phyloP scores from a whole-genome alignment of 345 rosid species.

The Gossypium longicalyx region DNA sequence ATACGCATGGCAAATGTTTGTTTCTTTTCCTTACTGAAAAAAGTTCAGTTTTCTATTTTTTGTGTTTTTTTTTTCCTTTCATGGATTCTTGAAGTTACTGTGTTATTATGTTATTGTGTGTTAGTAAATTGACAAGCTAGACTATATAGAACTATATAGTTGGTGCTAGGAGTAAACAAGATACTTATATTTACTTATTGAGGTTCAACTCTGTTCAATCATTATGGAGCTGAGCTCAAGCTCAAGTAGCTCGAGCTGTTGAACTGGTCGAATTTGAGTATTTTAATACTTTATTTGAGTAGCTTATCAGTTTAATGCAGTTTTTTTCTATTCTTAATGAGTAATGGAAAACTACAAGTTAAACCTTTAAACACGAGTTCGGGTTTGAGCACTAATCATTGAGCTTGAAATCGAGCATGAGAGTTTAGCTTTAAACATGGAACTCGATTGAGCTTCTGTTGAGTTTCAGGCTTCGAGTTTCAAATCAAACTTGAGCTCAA shows the following conservation, averaged over 20 bases:
- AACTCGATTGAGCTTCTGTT: no score
- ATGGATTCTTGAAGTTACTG: no score
- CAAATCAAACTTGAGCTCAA: no score
- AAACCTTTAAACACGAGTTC: no score
- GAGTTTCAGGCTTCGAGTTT: no score
- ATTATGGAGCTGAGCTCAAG: not conserved
- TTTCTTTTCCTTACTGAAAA: not conserved
- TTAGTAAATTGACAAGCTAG: not conserved
- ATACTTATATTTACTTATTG: not conserved
- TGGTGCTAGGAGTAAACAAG: no score
- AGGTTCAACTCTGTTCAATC: not conserved
- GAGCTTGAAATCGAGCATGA: no score
- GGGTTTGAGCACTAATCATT: no score
- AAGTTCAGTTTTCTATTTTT: not conserved
- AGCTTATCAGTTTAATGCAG: not conserved
- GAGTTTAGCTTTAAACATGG: no score
- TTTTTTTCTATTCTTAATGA: not conserved
- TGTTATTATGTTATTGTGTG: not conserved
- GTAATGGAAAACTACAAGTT: not conserved
- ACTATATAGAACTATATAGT: no score
- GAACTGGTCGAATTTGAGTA: not conserved
- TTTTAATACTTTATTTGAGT: not conserved
- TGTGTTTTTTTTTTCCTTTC: no score
- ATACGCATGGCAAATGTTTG: conserved; percentile 84
- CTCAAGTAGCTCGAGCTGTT: not conserved